phyloP scores from a whole-genome alignment of 768 basidiomycete genomes.

The Cantharellus anzutake region DNA sequence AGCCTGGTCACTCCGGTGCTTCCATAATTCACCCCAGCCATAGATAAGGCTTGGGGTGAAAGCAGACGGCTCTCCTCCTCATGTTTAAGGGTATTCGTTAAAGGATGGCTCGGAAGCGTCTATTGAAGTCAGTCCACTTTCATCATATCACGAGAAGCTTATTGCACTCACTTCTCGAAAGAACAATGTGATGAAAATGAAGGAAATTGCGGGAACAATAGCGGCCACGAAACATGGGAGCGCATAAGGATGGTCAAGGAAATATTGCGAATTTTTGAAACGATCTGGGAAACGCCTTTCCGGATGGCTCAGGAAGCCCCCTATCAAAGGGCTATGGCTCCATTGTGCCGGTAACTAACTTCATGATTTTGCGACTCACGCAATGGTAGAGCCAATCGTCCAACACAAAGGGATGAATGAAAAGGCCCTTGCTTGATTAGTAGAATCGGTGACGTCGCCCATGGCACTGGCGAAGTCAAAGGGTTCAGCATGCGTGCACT shows the following conservation, averaged over 20 bases:
- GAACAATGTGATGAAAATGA: slow-evolving; percentile 5
- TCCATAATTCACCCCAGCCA: no score
- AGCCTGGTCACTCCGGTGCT: no score
- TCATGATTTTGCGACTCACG: background rate
- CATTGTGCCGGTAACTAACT: no score
- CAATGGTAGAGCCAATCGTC: slow-evolving; percentile 3
- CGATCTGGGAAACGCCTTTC: slow-evolving; percentile 2
- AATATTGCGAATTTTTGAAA: slow-evolving; percentile 1
- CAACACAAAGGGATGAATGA: slow-evolving; percentile 8
- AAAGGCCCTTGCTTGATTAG: slow-evolving; percentile 11
- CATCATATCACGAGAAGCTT: background rate
- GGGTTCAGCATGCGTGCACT: background rate
- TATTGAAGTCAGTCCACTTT: background rate
- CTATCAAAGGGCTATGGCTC: slow-evolving; percentile 6
- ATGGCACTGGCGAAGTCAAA: background rate
- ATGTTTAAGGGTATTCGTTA: background rate
- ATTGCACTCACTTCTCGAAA: slow-evolving; percentile 5
- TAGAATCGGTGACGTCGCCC: slow-evolving; percentile 9
- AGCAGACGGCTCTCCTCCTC: no score
- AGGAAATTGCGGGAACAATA: background rate
- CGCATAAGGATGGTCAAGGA: slow-evolving; percentile 5
- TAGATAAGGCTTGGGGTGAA: no score
- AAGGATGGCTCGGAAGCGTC: background rate
- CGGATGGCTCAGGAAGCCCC: slow-evolving; percentile 8
- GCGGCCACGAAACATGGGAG: slow-evolving; percentile 6